Conservation (phyloP, 73 alveolate genomes). For the Paramecium bursaria region DNA sequence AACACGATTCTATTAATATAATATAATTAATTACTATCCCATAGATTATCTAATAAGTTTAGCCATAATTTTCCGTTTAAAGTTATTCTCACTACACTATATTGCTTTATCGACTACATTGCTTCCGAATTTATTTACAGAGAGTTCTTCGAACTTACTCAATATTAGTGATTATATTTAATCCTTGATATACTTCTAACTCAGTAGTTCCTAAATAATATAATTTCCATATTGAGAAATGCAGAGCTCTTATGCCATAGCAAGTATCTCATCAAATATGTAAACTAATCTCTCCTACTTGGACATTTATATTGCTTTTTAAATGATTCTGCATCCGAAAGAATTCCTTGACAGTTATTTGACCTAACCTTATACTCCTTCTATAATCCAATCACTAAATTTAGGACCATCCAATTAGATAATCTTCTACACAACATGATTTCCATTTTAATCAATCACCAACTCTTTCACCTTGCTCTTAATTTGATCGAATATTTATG, state of each 20-base stretch:
- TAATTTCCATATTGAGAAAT: slow-evolving; percentile 80
- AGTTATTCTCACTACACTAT: slow-evolving; percentile 71
- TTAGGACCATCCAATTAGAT: neutral
- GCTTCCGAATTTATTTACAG: slow-evolving; percentile 81
- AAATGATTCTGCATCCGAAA: slow-evolving; percentile 66
- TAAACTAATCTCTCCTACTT: slow-evolving; percentile 65
- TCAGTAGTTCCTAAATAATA: slow-evolving; percentile 73
- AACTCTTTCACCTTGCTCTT: slow-evolving; percentile 70
- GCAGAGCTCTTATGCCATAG: slow-evolving; percentile 72
- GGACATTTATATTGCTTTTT: slow-evolving; percentile 78
- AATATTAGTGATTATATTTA: slow-evolving; percentile 55
- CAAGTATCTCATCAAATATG: slow-evolving; percentile 68
- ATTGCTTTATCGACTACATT: slow-evolving; percentile 81
- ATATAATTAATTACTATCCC: too few relatives aligned
- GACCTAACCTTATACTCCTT: slow-evolving; percentile 22
- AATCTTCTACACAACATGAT: slow-evolving; percentile 70
- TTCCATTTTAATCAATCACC: slow-evolving; percentile 82
- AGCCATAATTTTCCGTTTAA: slow-evolving; percentile 35
- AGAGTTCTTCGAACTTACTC: slow-evolving; percentile 66
- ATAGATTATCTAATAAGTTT: too few relatives aligned
- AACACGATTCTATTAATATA: too few relatives aligned
- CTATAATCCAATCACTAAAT: slow-evolving; percentile 14
- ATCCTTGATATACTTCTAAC: slow-evolving; percentile 66
- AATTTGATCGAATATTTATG: slow-evolving; percentile 64
- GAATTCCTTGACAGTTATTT: slow-evolving; percentile 4